Conservation (phyloP, 495 filamentous ascomycete species). For the Tetracladium marchalianum region DNA sequence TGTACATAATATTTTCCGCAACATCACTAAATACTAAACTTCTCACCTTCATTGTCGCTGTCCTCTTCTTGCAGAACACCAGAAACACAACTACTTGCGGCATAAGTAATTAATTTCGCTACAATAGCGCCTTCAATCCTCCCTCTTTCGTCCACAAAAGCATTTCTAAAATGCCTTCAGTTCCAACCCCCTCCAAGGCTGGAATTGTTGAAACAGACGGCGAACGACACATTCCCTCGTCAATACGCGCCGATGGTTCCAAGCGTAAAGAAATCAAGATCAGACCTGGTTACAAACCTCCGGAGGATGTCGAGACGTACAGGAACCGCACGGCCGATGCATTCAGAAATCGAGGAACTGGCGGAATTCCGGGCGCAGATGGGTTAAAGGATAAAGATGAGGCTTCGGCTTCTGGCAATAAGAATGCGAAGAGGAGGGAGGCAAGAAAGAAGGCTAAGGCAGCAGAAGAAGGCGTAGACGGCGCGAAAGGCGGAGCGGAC, state of each 20-base stretch:
- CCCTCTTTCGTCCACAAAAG: background rate
- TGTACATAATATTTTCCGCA: too few species aligned
- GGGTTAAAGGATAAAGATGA: constrained; percentile 42
- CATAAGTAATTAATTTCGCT: too few species aligned
- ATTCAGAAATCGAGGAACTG: constrained; percentile 71
- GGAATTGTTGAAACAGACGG: constrained; percentile 76
- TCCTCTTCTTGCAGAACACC: too few species aligned
- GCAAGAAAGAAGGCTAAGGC: constrained; percentile 81
- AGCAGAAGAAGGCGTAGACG: constrained; percentile 27
- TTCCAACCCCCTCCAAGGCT: constrained; percentile 45
- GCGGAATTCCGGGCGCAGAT: constrained; percentile 75
- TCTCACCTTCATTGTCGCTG: too few species aligned
- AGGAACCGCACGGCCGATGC: constrained; percentile 82
- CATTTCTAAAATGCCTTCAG: constrained; percentile 33
- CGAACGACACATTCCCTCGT: constrained; percentile 81
- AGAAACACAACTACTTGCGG: too few species aligned
- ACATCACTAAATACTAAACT: too few species aligned
- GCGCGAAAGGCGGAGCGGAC: constrained; percentile 19
- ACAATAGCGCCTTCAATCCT: too few species aligned
- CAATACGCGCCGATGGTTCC: constrained; percentile 75
- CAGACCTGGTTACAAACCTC: constrained; percentile 84
- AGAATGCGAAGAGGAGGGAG: constrained; percentile 90
- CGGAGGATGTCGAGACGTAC: constrained; percentile 94
- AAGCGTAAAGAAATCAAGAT: constrained; percentile 87
- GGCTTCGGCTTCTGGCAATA: constrained; percentile 50